phyloP scores from a whole-genome alignment of 2,329 filamentous ascomycete genomes.

The Alternaria sp. region DNA sequence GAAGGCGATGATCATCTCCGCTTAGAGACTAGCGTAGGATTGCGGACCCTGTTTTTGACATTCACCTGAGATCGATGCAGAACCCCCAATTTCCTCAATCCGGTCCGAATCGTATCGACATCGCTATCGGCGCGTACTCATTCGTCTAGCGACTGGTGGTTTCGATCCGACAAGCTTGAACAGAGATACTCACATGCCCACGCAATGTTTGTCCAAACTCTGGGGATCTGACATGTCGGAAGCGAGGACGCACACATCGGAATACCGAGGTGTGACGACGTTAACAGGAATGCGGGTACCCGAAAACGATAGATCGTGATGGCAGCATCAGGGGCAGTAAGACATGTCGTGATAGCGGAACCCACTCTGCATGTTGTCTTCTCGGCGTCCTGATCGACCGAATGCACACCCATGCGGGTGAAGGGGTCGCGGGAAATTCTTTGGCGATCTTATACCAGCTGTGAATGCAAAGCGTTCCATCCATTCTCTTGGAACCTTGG shows the following conservation, averaged over 20 bases:
- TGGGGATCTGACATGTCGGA: not conserved
- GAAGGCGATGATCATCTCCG: not conserved
- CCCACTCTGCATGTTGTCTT: not conserved
- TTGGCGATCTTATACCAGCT: not conserved
- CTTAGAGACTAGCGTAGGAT: not conserved
- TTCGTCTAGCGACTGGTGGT: not conserved
- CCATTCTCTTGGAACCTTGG: not conserved
- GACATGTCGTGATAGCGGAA: not conserved
- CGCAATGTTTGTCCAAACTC: not conserved
- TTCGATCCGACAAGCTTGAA: not conserved
- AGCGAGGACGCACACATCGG: not conserved
- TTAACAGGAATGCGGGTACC: not conserved
- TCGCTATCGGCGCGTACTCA: not conserved
- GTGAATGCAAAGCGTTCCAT: not conserved
- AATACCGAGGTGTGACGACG: not conserved
- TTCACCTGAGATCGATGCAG: not conserved
- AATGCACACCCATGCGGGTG: not conserved
- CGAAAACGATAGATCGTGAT: not conserved
- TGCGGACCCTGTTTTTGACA: not conserved
- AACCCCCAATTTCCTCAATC: not conserved
- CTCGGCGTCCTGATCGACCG: not conserved
- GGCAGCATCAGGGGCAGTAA: not conserved
- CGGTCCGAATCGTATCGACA: not conserved
- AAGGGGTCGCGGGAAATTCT: not conserved
- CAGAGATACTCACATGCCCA: not conserved